Conservation (phyloP, 129 eudicot species). For the Lonicera japonica region DNA sequence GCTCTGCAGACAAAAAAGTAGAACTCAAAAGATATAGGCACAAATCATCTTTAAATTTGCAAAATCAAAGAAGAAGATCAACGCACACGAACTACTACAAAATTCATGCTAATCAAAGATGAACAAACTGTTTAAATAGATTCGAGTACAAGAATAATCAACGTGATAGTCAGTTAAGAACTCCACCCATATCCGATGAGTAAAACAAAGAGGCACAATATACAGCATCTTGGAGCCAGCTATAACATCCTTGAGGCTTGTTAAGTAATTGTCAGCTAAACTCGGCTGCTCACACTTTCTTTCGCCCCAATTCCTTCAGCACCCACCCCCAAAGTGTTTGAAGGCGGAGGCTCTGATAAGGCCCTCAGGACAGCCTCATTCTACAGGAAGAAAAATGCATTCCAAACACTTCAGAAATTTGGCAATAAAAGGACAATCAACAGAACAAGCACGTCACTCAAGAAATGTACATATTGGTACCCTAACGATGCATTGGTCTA, state of each 20-base stretch:
- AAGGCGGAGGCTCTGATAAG: constrained; percentile 58
- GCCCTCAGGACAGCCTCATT: constrained; percentile 90
- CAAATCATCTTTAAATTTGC: not conserved
- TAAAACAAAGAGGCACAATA: not conserved
- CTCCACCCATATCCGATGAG: no score
- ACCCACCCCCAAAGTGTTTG: constrained; percentile 23
- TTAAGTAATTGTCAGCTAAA: constrained; percentile 19
- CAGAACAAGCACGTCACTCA: no score
- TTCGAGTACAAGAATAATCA: not conserved
- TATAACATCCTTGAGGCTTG: constrained; percentile 7
- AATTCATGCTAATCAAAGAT: not conserved
- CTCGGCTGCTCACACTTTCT: constrained; percentile 28
- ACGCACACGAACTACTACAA: not conserved
- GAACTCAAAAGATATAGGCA: not conserved
- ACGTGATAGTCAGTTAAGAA: no score
- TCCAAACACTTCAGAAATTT: not conserved
- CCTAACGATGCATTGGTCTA: no score
- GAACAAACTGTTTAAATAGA: not conserved
- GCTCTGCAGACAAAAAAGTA: no score
- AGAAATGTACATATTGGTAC: no score
- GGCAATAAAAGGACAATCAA: not conserved
- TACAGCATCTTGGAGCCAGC: not conserved
- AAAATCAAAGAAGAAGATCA: constrained; percentile 1
- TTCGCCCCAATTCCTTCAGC: constrained; percentile 13
- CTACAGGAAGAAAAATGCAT: constrained; percentile 30